phyloP scores from a whole-genome alignment of 2,329 filamentous ascomycete species.

The Claviceps humidiphila region DNA sequence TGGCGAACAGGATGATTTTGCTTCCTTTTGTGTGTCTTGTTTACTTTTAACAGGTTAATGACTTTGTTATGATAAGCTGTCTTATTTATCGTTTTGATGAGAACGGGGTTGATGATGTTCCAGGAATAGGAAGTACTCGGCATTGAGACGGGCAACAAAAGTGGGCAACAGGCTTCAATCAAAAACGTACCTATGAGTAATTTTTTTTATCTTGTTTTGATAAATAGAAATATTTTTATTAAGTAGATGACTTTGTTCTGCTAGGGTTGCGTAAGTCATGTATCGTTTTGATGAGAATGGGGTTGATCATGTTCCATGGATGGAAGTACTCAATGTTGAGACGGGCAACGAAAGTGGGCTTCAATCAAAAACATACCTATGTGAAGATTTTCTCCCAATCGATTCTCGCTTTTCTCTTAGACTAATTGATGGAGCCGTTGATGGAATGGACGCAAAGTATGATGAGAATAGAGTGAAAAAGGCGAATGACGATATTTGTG shows the following conservation, averaged over 20 bases:
- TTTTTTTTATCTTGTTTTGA: neutral
- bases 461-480: too few relatives aligned
- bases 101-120: too few relatives aligned
- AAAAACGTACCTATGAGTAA: neutral
- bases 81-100: neutral
- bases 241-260: too few relatives aligned
- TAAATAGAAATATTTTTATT: neutral
- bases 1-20: neutral
- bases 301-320: neutral
- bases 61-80: neutral
- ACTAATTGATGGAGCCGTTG: too few relatives aligned
- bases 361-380: neutral
- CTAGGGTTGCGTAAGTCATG: neutral
- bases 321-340: neutral
- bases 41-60: neutral
- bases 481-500: too few relatives aligned
- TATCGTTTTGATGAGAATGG: neutral
- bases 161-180: too few relatives aligned
- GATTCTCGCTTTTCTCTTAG: too few relatives aligned
- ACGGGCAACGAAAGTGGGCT: neutral
- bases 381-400: neutral
- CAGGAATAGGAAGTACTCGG: neutral
- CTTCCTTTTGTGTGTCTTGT: neutral
- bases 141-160: neutral
- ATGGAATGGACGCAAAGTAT: too few relatives aligned